Conservation (phyloP, 2,329 filamentous ascomycete genomes). For the Fusarium nematophilum region DNA sequence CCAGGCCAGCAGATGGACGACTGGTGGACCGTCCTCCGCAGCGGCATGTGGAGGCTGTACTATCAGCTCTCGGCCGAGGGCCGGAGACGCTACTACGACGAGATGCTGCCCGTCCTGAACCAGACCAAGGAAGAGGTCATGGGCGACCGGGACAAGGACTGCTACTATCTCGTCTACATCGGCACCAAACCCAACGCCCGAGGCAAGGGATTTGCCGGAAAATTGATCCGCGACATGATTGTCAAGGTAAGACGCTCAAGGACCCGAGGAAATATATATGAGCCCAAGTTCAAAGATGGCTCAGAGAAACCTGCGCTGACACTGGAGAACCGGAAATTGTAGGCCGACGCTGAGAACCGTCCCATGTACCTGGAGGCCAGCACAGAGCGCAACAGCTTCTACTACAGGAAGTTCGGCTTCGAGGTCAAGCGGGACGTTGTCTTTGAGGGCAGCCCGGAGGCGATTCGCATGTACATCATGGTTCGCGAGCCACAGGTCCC, state of each 20-base stretch:
- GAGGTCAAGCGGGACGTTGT: constrained; percentile 71
- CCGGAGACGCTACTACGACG: constrained; percentile 78
- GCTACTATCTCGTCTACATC: constrained; percentile 87
- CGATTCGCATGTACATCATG: constrained; percentile 82
- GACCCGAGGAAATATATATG: too few species aligned
- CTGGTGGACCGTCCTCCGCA: constrained; percentile 76
- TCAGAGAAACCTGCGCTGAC: not conserved
- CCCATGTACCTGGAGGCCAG: constrained; percentile 85
- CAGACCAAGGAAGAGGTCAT: constrained; percentile 77
- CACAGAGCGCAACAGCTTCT: constrained; percentile 72
- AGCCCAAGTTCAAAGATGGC: constrained; percentile 14
- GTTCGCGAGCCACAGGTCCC: constrained; percentile 73
- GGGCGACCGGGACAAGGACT: constrained; percentile 72
- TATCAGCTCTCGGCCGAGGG: constrained; percentile 80
- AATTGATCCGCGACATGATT: constrained; percentile 77
- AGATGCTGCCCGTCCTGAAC: constrained; percentile 81
- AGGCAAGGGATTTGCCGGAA: constrained; percentile 78
- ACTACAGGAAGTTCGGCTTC: constrained; percentile 83
- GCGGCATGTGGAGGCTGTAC: constrained; percentile 81
- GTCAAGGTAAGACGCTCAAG: too few species aligned
- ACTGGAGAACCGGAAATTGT: not conserved
- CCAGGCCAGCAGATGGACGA: constrained; percentile 80
- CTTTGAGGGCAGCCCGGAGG: constrained; percentile 66
- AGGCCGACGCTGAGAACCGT: constrained; percentile 76
- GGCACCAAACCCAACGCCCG: constrained; percentile 78